A percentile compares a stretch with the other conserved stretches of the same genome.
Conservation (phyloP, 345 rosid genomes). For the Aethionema arabicum region DNA sequence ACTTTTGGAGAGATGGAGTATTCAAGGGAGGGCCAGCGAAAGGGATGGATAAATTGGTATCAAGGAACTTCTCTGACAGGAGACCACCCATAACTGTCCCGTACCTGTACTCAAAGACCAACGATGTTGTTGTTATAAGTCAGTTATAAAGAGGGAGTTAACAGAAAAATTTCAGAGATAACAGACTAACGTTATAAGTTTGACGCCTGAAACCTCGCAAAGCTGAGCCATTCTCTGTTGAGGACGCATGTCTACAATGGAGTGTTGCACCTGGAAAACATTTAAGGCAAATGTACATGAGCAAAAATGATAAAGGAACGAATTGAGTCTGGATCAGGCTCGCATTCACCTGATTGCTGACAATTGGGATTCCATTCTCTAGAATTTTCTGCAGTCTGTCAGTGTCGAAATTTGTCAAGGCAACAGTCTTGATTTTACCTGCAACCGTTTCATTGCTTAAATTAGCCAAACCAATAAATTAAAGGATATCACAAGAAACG, state of each 20-base stretch:
- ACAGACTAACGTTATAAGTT: conserved; percentile 78
- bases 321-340: neutral
- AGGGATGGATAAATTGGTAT: conserved; percentile 79
- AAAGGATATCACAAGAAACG: conserved; percentile 25
- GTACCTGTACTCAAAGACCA: conserved; percentile 51
- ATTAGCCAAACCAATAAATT: conserved; percentile 26
- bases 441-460: conserved; percentile 33
- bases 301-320: conserved; percentile 6
- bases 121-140: neutral
- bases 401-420: conserved; percentile 93
- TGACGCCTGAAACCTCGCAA: conserved; percentile 84
- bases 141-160: neutral
- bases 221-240: conserved; percentile 96
- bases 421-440: conserved; percentile 91
- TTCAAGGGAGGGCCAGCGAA: conserved; percentile 81
- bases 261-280: conserved; percentile 79
- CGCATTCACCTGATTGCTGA: conserved; percentile 82
- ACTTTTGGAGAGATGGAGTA: conserved; percentile 90
- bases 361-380: conserved; percentile 86
- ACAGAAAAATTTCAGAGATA: conserved; percentile 14
- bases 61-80: conserved; percentile 86
- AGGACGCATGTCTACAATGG: conserved; percentile 94
- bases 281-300: conserved; percentile 16
- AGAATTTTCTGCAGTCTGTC: conserved; percentile 78
- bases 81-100: conserved; percentile 98